These are phyloP conservation scores for Euphorbia lathyris DNA, from an alignment of 345 rosid species.

Conservation along the genomic window DNA sequence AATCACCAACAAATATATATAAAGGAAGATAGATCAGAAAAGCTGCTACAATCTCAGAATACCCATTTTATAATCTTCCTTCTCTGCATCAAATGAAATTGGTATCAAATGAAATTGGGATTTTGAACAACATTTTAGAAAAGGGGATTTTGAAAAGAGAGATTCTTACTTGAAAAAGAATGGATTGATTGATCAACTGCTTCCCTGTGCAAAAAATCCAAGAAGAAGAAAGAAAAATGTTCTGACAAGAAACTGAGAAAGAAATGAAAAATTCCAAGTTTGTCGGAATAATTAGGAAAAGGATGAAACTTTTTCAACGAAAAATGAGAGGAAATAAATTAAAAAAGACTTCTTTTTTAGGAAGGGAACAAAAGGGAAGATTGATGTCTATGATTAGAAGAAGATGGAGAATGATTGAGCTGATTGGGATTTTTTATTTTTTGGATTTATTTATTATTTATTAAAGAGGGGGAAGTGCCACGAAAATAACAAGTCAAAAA, in stretches of 20 bases:
- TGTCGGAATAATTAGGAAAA: not conserved
- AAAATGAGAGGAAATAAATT: not conserved
- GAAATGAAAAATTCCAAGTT: not conserved
- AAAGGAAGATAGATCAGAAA: conserved; percentile 18
- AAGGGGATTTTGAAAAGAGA: conserved; percentile 4
- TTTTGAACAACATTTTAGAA: too few relatives aligned
- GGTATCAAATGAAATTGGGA: too few relatives aligned
- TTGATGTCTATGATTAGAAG: conserved; percentile 1
- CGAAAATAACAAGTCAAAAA: not conserved
- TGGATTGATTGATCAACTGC: too few relatives aligned
- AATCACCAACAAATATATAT: not conserved
- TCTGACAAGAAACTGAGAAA: conserved; percentile 10
- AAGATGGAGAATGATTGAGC: not conserved
- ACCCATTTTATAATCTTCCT: conserved; percentile 20
- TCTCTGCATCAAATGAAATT: conserved; percentile 21
- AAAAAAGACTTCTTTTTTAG: not conserved
- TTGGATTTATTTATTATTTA: not conserved
- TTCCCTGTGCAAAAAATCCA: too few relatives aligned
- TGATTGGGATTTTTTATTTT: not conserved
- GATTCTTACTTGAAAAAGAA: not conserved
- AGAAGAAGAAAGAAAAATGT: not conserved
- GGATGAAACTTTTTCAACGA: not conserved
- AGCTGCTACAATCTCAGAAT: conserved; percentile 22
- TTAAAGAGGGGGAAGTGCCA: conserved; percentile 3
- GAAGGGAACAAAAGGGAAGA: conserved; percentile 2